Evolutionary conservation across 1,139 yeast genomes (phyloP).

Genomic region (Blastobotrys apis): DNA sequence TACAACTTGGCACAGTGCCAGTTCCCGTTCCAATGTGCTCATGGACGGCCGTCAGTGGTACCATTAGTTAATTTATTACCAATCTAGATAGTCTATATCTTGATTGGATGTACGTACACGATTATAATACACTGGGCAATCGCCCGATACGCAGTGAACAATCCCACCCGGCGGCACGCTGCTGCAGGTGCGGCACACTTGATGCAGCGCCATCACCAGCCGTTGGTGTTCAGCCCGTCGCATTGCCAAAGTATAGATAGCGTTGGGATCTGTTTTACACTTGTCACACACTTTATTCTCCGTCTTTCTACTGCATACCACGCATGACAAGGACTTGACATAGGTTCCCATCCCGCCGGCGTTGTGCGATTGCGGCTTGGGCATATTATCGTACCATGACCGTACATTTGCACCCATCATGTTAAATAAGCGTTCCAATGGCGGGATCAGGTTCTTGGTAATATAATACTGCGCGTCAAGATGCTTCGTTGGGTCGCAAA

Average conservation of each 20-base stretch:
- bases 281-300: constrained; percentile 20
- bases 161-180: constrained; percentile 25
- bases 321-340: constrained; percentile 27
- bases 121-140: constrained; percentile 43
- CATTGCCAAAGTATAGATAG: constrained; percentile 21
- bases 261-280: constrained; percentile 19
- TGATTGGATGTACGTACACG: constrained; percentile 20
- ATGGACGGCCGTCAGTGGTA: constrained; percentile 73
- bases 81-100: neutral
- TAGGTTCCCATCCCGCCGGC: constrained; percentile 19
- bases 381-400: constrained; percentile 75
- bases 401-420: constrained; percentile 75
- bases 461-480: constrained; percentile 85
- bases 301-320: constrained; percentile 23
- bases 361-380: constrained; percentile 36
- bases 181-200: constrained; percentile 34
- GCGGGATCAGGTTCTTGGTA: constrained; percentile 78
- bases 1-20: constrained; percentile 44
- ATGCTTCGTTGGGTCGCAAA: constrained; percentile 37
- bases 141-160: constrained; percentile 40
- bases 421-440: constrained; percentile 77
- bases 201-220: constrained; percentile 28
- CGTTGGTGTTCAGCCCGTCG: constrained; percentile 24
- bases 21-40: constrained; percentile 79
- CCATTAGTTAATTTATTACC: constrained; percentile 44